Evolutionary conservation across 345 rosid genomes (phyloP).

Genomic region (Salix suchowensis): DNA sequence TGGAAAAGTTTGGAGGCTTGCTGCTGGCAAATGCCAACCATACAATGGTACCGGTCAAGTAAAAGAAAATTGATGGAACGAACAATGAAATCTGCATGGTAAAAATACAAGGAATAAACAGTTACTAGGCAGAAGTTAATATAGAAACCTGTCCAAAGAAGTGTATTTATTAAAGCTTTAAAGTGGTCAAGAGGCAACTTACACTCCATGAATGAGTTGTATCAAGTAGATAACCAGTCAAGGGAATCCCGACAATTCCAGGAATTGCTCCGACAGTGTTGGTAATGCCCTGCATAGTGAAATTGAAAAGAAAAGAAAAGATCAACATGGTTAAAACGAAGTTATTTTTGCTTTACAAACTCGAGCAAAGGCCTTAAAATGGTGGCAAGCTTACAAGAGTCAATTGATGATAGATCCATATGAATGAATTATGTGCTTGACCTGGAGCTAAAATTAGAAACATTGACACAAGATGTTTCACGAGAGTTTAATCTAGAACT

Average conservation of each 20-base stretch:
- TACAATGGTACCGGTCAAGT: slow-evolving; percentile 77
- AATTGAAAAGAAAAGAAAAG: background rate
- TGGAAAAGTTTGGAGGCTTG: slow-evolving; percentile 68
- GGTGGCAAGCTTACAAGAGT: background rate
- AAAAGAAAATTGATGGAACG: slow-evolving; percentile 88
- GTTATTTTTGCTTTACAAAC: background rate
- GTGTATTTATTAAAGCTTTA: background rate
- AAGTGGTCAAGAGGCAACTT: slow-evolving; percentile 32
- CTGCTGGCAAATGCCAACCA: slow-evolving; percentile 91
- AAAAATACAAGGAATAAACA: background rate
- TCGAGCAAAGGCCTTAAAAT: background rate
- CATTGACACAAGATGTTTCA: background rate
- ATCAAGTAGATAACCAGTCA: slow-evolving; percentile 88
- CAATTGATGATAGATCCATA: background rate
- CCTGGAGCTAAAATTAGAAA: background rate
- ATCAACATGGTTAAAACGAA: background rate
- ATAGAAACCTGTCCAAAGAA: background rate
- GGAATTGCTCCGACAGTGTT: slow-evolving; percentile 91
- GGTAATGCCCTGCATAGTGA: slow-evolving; percentile 64
- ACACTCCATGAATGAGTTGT: slow-evolving; percentile 95
- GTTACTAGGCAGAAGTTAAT: background rate
- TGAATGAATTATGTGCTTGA: background rate
- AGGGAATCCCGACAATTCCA: slow-evolving; percentile 86
- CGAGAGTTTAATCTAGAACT: background rate
- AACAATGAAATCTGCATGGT: slow-evolving; percentile 62